Conservation (phyloP, 2,329 filamentous ascomycete species). For the Alternaria burnsii region DNA sequence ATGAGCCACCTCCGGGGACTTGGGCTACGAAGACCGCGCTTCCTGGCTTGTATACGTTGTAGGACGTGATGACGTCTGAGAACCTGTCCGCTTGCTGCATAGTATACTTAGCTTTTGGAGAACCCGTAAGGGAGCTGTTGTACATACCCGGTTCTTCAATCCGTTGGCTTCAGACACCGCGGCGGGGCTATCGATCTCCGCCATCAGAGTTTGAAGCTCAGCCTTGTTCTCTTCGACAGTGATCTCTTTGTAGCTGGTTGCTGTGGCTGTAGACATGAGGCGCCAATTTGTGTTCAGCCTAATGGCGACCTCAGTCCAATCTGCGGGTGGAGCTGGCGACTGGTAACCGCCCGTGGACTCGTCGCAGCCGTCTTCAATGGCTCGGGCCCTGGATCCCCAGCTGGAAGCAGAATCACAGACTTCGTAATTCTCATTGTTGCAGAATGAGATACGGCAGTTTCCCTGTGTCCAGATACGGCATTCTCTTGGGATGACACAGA, state of each 20-base stretch:
- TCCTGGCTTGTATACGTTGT: neutral
- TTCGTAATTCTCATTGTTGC: no score
- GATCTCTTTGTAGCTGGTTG: neutral
- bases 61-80: neutral
- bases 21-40: neutral
- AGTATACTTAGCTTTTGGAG: neutral
- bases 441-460: no score
- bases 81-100: neutral
- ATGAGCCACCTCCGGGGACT: neutral
- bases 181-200: neutral
- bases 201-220: neutral
- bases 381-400: no score
- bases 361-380: no score
- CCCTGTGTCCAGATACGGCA: no score
- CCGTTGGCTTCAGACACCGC: neutral
- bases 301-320: conserved; percentile 1
- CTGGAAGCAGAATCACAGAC: no score
- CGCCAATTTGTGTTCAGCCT: conserved; percentile 2
- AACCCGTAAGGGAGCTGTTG: neutral
- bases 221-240: neutral
- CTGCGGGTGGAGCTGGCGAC: neutral
- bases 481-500: no score
- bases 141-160: neutral
- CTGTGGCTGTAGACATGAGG: neutral
- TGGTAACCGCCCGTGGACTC: neutral